phyloP scores from a whole-genome alignment of 345 rosid species.

The Gossypium thurberi region DNA sequence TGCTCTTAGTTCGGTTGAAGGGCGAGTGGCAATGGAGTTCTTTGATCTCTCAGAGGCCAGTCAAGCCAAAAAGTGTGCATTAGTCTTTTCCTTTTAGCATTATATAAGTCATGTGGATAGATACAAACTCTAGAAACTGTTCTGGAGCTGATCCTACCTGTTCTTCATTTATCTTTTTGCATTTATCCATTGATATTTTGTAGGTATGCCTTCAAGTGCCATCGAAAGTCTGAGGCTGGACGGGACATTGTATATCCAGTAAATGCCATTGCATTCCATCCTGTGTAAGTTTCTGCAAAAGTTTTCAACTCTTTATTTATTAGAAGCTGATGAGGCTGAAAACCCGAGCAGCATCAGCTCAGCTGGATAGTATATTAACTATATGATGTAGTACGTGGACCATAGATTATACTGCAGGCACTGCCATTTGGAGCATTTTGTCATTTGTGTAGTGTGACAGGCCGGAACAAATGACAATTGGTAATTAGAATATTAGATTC shows the following conservation, averaged over 20 bases:
- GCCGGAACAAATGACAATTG: background rate
- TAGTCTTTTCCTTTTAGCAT: background rate
- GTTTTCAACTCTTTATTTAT: background rate
- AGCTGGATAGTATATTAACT: background rate
- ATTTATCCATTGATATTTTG: slow-evolving; percentile 13
- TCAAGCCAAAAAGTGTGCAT: slow-evolving; percentile 83
- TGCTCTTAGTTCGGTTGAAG: slow-evolving; percentile 97
- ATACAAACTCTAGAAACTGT: background rate
- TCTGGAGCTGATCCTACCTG: background rate
- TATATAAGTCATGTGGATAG: background rate
- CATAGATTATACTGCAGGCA: background rate
- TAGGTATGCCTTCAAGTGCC: slow-evolving; percentile 99
- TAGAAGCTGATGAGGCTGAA: background rate
- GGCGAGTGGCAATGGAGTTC: slow-evolving; percentile 95
- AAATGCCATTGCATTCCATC: slow-evolving; percentile 95
- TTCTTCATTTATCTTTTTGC: background rate
- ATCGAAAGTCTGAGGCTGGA: slow-evolving; percentile 96
- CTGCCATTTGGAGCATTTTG: background rate
- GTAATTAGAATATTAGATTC: background rate
- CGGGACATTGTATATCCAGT: slow-evolving; percentile 93
- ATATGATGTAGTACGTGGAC: background rate
- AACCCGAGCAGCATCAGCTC: background rate
- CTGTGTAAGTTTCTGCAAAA: slow-evolving; percentile 61
- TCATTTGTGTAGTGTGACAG: background rate
- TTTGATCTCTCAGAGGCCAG: slow-evolving; percentile 88